Percentiles rank a stretch among this genome's conserved stretches.
Conservation (phyloP, 371 early-diverging fungal species). For the Aphelidium insulamus region DNA sequence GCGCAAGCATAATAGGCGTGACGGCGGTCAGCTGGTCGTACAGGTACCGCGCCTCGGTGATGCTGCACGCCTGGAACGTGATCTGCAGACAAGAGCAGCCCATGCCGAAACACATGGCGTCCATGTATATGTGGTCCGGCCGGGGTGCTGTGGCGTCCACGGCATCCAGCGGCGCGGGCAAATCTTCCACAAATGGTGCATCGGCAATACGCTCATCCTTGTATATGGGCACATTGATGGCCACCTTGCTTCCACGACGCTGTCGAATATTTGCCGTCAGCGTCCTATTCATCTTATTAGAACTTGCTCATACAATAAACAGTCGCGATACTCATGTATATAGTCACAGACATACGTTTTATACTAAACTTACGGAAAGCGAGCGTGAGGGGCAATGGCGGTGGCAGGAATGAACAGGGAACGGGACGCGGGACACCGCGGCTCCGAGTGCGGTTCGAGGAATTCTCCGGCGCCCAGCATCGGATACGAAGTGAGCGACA, state of each 20-base stretch:
- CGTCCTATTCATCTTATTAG: conserved; percentile 24
- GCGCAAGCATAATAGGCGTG: conserved; percentile 84
- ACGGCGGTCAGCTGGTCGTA: conserved; percentile 91
- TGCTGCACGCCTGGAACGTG: conserved; percentile 93
- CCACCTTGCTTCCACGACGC: conserved; percentile 78
- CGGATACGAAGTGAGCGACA: conserved; percentile 75
- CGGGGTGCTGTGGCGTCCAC: conserved; percentile 43
- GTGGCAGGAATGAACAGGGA: conserved; percentile 84
- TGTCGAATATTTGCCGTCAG: conserved; percentile 81
- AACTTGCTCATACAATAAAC: not conserved
- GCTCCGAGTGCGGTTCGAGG: conserved; percentile 40
- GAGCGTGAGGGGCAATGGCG: conserved; percentile 80
- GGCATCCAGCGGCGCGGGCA: conserved; percentile 36
- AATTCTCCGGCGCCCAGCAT: conserved; percentile 59
- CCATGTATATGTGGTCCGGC: conserved; percentile 90
- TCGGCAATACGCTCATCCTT: conserved; percentile 72
- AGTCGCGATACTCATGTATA: no score
- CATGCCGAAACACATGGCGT: conserved; percentile 99
- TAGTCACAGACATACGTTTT: no score
- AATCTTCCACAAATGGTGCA: conserved; percentile 47
- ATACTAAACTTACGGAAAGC: conserved; percentile 49
- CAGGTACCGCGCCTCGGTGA: conserved; percentile 75
- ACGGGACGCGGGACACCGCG: conserved; percentile 37
- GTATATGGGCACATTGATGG: conserved; percentile 67
- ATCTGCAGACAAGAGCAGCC: conserved; percentile 97